Evolutionary conservation across 306 rosid genomes (phyloP).

Genomic region (Dryas octopetala): DNA sequence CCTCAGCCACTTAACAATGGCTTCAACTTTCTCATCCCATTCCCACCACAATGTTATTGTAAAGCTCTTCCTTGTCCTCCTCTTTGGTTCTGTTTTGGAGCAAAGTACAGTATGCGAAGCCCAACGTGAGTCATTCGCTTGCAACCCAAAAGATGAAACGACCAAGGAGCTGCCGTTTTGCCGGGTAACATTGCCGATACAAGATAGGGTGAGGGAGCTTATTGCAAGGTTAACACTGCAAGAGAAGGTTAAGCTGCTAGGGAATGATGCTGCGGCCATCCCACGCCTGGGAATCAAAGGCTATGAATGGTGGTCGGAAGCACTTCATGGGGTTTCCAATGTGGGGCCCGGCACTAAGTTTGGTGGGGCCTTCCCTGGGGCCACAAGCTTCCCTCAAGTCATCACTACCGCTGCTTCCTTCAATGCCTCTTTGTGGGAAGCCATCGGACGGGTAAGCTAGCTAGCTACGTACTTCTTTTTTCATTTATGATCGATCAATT

Average conservation of each 20-base stretch:
- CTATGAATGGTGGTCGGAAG: slow-evolving; percentile 99
- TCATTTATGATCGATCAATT: not conserved
- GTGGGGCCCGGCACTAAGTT: slow-evolving; percentile 85
- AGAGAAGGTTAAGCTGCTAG: slow-evolving; percentile 73
- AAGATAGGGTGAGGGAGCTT: slow-evolving; percentile 71
- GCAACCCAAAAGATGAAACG: slow-evolving; percentile 48
- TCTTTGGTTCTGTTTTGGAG: slow-evolving; percentile 8
- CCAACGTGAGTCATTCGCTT: slow-evolving; percentile 59
- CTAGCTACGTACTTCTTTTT: not conserved
- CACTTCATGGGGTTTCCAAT: slow-evolving; percentile 90
- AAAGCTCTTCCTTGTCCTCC: not conserved
- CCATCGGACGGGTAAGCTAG: slow-evolving; percentile 78
- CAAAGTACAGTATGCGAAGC: slow-evolving; percentile 22
- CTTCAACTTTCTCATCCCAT: no score
- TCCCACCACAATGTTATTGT: not conserved
- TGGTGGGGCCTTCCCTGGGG: slow-evolving; percentile 56
- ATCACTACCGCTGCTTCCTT: slow-evolving; percentile 94
- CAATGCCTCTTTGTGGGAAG: slow-evolving; percentile 83
- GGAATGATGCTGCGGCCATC: slow-evolving; percentile 63
- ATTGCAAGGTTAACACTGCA: slow-evolving; percentile 63
- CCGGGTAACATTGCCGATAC: slow-evolving; percentile 25
- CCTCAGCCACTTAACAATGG: no score
- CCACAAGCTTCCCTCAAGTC: slow-evolving; percentile 95
- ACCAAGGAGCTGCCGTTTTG: slow-evolving; percentile 54
- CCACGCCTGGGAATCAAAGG: slow-evolving; percentile 71